Percentiles rank a stretch among this genome's conserved stretches.
These are phyloP conservation scores for Aspergillus sp. DNA, from an alignment of 2,329 filamentous ascomycete genomes.

Conservation along the genomic window DNA sequence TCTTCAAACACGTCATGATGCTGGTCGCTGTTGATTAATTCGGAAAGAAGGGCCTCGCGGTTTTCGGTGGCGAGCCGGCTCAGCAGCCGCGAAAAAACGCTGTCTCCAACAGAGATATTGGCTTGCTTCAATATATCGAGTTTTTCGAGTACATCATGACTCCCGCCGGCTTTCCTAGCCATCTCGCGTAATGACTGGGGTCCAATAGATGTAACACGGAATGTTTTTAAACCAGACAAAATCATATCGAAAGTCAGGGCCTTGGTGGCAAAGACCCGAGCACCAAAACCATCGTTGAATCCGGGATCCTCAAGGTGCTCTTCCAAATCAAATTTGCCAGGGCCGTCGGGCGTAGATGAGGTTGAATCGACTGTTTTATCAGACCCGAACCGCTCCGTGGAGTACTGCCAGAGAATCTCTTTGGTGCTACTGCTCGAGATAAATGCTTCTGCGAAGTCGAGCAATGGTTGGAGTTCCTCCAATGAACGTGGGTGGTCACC, in stretches of 20 bases:
- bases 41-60: constrained; percentile 53
- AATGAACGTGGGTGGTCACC: constrained; percentile 44
- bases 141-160: constrained; percentile 57
- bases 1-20: constrained; percentile 66
- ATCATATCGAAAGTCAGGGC: constrained; percentile 72
- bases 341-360: not conserved
- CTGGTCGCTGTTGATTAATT: constrained; percentile 59
- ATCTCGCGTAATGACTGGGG: constrained; percentile 76
- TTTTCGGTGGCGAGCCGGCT: constrained; percentile 61
- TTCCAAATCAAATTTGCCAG: not conserved
- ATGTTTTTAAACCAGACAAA: constrained; percentile 66
- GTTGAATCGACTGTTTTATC: constrained; percentile 11
- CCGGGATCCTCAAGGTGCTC: constrained; percentile 38
- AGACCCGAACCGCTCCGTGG: constrained; percentile 16
- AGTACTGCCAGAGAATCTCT: constrained; percentile 23
- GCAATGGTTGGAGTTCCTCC: constrained; percentile 40
- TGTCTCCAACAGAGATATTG: constrained; percentile 62
- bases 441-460: constrained; percentile 39
- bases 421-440: constrained; percentile 20
- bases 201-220: constrained; percentile 72
- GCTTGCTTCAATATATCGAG: constrained; percentile 61
- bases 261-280: constrained; percentile 77
- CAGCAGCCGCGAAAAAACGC: constrained; percentile 66
- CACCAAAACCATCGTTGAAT: constrained; percentile 69
- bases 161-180: constrained; percentile 62